phyloP scores from a whole-genome alignment of 306 rosid genomes.

The Sicyos baderoa region DNA sequence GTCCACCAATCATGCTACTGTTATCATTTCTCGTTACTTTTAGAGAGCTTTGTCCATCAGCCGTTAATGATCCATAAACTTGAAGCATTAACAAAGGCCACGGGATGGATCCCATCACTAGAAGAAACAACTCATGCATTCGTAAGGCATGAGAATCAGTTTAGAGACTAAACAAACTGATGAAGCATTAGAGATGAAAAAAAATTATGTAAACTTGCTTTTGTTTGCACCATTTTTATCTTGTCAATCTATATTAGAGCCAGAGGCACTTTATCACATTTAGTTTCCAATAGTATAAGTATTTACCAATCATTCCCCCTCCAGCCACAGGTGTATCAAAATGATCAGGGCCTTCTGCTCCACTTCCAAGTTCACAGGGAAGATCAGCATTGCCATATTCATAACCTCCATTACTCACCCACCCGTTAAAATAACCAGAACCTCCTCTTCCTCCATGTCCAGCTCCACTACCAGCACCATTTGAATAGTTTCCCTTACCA shows the following conservation, averaged over 20 bases:
- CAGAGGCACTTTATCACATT: not conserved
- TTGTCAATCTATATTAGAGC: not conserved
- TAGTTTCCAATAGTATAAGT: not conserved
- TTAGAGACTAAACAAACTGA: constrained; percentile 9
- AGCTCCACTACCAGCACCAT: constrained; percentile 99
- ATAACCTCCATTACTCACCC: constrained; percentile 66
- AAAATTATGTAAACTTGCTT: not conserved
- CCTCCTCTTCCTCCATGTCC: constrained; percentile 99
- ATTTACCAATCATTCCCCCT: constrained; percentile 92
- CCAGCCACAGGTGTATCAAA: constrained; percentile 64
- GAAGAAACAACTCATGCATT: constrained; percentile 26
- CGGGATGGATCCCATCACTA: constrained; percentile 90
- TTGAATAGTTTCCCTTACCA: constrained; percentile 88
- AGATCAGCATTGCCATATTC: constrained; percentile 85
- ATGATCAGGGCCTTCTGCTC: constrained; percentile 70
- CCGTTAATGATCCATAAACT: constrained; percentile 68
- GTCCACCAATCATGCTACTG: constrained; percentile 70
- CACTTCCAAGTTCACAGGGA: constrained; percentile 97
- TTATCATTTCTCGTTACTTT: constrained; percentile 38
- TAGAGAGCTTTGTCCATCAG: constrained; percentile 83
- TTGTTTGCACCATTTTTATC: not conserved
- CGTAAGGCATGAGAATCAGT: not conserved
- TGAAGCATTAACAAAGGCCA: constrained; percentile 84
- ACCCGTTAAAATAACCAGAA: constrained; percentile 78
- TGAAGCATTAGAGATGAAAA: not conserved